Evolutionary conservation across 2,329 filamentous ascomycete genomes (phyloP).

Genomic region (Calonectria honghensis): DNA sequence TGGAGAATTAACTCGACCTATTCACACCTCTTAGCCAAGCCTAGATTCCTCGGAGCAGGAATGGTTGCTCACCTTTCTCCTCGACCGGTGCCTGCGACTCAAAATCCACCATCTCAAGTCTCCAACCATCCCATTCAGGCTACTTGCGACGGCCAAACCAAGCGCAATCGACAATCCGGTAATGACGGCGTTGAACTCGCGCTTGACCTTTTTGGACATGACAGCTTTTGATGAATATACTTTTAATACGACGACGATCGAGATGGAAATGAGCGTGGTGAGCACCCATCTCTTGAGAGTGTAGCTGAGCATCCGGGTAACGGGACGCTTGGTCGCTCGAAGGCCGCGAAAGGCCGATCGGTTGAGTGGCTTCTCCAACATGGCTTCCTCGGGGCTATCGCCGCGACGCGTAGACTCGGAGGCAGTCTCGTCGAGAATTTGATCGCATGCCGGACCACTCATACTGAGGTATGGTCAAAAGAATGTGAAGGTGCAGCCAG

Average conservation of each 20-base stretch:
- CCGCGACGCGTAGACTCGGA: not conserved
- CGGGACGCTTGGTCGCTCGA: slow-evolving; percentile 21
- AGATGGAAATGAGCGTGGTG: slow-evolving; percentile 42
- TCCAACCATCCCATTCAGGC: slow-evolving; percentile 65
- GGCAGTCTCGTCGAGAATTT: slow-evolving; percentile 2
- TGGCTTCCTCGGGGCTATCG: not conserved
- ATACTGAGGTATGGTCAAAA: slow-evolving; percentile 1
- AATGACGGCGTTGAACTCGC: slow-evolving; percentile 66
- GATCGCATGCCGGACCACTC: not conserved
- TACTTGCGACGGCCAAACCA: slow-evolving; percentile 60
- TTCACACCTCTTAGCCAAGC: not conserved
- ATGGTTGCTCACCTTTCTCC: slow-evolving; percentile 61
- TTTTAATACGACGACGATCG: slow-evolving; percentile 48
- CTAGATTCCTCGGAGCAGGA: no score
- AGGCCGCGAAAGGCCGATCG: slow-evolving; percentile 8
- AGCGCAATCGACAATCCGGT: slow-evolving; percentile 65
- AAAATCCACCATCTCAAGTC: slow-evolving; percentile 69
- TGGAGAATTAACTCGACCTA: slow-evolving; percentile 49
- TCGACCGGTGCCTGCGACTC: slow-evolving; percentile 59
- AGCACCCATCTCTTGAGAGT: slow-evolving; percentile 44
- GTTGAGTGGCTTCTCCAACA: not conserved
- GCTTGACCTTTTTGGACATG: slow-evolving; percentile 57
- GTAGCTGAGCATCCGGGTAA: slow-evolving; percentile 27
- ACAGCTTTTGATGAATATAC: slow-evolving; percentile 42
- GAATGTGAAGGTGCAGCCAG: slow-evolving; percentile 8